A percentile compares a stretch with the other conserved stretches of the same genome.
phyloP scores from a whole-genome alignment of 495 filamentous ascomycete species.

The Chaetomium tenue region DNA sequence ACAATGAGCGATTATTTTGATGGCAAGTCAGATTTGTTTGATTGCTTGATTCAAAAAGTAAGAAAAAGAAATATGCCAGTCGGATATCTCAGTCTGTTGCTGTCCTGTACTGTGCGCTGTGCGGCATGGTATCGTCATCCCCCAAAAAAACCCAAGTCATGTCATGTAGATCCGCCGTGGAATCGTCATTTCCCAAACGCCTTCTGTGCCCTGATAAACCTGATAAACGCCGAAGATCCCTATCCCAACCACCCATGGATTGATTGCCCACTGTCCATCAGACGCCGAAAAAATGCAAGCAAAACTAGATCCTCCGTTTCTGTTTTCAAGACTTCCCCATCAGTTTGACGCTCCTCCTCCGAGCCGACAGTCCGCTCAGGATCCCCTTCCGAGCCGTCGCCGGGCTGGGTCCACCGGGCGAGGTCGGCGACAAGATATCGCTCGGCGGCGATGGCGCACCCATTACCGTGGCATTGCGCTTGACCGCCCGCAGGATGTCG shows the following conservation, averaged over 20 bases:
- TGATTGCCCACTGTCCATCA: not conserved
- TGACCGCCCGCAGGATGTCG: constrained; percentile 39
- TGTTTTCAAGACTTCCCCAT: constrained; percentile 24
- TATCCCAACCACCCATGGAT: not conserved
- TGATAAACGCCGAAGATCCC: constrained; percentile 16
- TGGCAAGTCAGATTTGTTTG: not conserved
- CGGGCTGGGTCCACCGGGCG: constrained; percentile 18
- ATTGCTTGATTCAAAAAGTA: not conserved
- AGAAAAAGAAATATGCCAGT: not conserved
- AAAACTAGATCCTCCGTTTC: not conserved
- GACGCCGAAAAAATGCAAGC: constrained; percentile 7
- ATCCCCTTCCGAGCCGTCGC: constrained; percentile 32
- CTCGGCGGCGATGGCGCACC: constrained; percentile 27
- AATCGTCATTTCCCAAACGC: constrained; percentile 4
- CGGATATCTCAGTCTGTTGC: constrained; percentile 2
- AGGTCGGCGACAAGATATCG: constrained; percentile 28
- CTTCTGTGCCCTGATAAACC: not conserved
- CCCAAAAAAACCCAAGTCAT: constrained; percentile 2
- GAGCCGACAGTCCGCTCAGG: constrained; percentile 42
- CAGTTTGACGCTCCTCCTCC: constrained; percentile 43
- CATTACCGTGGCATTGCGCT: constrained; percentile 38
- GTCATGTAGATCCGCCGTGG: constrained; percentile 1
- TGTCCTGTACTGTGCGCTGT: not conserved
- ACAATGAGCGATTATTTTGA: not conserved
- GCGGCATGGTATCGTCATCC: constrained; percentile 3